Evolutionary conservation across 1,284 basidiomycete genomes (phyloP), one percentile per base, ranked within the genome.

Genomic region (Trametes polyzona): DNA sequence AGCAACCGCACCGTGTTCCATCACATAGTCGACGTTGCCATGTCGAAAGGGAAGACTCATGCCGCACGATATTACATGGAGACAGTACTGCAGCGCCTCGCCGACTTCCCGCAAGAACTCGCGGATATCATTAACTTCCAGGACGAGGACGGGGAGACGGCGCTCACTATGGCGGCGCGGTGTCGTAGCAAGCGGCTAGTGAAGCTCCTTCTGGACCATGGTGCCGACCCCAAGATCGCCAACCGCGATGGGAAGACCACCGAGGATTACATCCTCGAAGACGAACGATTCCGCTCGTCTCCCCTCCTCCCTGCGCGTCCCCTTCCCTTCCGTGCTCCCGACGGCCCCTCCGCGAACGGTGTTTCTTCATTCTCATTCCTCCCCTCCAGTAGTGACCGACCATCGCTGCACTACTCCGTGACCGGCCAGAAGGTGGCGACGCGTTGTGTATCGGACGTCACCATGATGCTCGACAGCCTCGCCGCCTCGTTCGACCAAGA

Each of bases 51-150:
- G 59, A 99, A 99, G 78, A 93, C 95, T 0, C 96, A 99, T 65
- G 97, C 97, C 3, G 94, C 96, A 2, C 86, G 96, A 21, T 99
- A 99, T 77, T 99, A 99, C 76, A 95, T 99, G 92, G 97, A 99
- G 76, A 97, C 95, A 2, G 91, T 99, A 53, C 82, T 99, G 54
- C 83, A 81, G 43, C 86, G 96, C 40, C 82, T 99, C 17, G 82
- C 92, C n/a, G 95, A 98, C 70, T 99, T 95, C 74, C 96, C 96
- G 2, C 92, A 93, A 67, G 97, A 99, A 74, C 79, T 99, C 16
- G 94, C 95, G 33, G 97, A 99, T 71, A 95, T 99, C 47, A 94
- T 99, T 75, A 99, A 99, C 71, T 99, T 99, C 74, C 97, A 97
- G 73, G 97, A 99, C 71, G 95, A 98, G 71, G 97, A 99, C 66